Conservation (phyloP, 768 basidiomycete species). For the Tulasnella calospora region DNA sequence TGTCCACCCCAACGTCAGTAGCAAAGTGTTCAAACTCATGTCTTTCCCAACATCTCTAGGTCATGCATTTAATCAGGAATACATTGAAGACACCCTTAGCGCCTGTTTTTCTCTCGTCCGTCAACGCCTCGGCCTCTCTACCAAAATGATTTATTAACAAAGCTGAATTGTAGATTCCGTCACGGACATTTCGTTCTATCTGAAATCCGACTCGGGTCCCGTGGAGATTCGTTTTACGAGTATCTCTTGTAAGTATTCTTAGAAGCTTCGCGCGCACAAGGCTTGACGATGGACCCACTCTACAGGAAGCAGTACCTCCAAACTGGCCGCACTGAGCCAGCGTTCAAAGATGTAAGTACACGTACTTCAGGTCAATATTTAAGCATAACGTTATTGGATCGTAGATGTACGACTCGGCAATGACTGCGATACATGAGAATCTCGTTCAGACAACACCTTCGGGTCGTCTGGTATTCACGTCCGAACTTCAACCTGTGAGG, state of each 20-base stretch:
- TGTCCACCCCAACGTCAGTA: neutral
- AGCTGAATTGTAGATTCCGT: neutral
- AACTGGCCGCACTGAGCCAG: constrained; percentile 62
- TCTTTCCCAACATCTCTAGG: neutral
- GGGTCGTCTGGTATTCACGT: constrained; percentile 67
- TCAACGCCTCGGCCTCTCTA: neutral
- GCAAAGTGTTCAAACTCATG: neutral
- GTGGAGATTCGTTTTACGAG: constrained; percentile 93
- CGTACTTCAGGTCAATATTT: neutral
- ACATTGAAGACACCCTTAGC: constrained; percentile 9
- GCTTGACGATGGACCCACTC: constrained; percentile 10
- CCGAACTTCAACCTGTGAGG: constrained; percentile 51
- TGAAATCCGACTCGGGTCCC: constrained; percentile 81
- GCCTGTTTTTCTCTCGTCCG: constrained; percentile 18
- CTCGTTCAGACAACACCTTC: constrained; percentile 61
- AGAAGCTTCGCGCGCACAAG: neutral
- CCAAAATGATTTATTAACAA: neutral
- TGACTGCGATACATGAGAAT: constrained; percentile 70
- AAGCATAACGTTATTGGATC: neutral
- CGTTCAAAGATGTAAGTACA: constrained; percentile 64
- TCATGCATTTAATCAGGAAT: constrained; percentile 15
- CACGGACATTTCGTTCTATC: constrained; percentile 54
- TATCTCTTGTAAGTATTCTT: constrained; percentile 60
- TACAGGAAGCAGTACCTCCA: constrained; percentile 71
- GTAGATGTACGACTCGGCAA: constrained; percentile 86